Conservation (phyloP, 2,329 filamentous ascomycete genomes). For the Clarireedia hainanense region DNA sequence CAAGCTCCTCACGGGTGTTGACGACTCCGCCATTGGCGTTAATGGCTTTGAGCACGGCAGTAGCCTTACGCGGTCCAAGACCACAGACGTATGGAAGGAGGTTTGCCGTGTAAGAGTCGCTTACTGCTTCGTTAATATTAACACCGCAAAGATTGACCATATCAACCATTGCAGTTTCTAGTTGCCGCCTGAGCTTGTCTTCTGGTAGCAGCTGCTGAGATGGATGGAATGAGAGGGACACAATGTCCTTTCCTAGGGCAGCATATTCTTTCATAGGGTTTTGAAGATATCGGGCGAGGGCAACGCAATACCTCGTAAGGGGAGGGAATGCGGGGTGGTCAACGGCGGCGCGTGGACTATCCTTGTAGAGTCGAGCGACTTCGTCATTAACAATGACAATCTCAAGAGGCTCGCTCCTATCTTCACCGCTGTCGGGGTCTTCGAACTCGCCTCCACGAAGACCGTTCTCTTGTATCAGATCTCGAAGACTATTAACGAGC, state of each 20-base stretch:
- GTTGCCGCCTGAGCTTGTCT: conserved; percentile 75
- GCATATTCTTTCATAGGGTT: conserved; percentile 96
- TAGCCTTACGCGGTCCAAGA: conserved; percentile 85
- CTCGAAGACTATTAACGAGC: conserved; percentile 72
- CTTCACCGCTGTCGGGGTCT: conserved; percentile 67
- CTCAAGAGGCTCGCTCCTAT: conserved; percentile 72
- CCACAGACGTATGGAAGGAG: conserved; percentile 87
- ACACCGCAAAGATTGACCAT: conserved; percentile 97
- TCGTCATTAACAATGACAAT: conserved; percentile 93
- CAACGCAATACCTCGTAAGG: conserved; percentile 82
- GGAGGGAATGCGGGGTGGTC: conserved; percentile 78
- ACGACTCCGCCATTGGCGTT: conserved; percentile 85
- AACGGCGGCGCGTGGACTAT: conserved; percentile 67
- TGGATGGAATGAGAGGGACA: conserved; percentile 79
- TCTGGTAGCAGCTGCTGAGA: conserved; percentile 83
- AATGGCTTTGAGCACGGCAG: conserved; percentile 77
- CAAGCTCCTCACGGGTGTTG: conserved; percentile 74
- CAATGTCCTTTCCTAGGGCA: conserved; percentile 78
- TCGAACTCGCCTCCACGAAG: conserved; percentile 76
- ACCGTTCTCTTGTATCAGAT: conserved; percentile 68
- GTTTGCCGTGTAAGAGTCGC: conserved; percentile 74
- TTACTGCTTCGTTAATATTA: conserved; percentile 86
- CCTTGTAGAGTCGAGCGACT: conserved; percentile 92
- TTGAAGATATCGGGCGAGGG: conserved; percentile 83
- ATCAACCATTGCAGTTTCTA: conserved; percentile 96